Evolutionary conservation across 306 rosid genomes (phyloP), one percentile per base, ranked within the genome.

Genomic region (Ormosia semicastrata): DNA sequence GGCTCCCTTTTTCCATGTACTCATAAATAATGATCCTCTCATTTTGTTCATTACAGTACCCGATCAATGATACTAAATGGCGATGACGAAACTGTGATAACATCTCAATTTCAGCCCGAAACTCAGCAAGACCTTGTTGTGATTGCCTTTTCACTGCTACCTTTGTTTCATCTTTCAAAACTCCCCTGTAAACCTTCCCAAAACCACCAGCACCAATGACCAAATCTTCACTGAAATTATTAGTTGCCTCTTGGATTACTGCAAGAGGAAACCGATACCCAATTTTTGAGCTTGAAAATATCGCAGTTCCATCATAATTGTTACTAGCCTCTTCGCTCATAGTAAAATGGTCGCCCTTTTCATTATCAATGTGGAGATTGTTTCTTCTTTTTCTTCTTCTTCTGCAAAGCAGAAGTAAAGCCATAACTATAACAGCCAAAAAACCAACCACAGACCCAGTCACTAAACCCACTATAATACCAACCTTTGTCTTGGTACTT

Each of bases 71-170:
- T 10, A 92, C 97, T 82, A 92, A 79, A 87, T 92, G 94, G 9
- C 92, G 89, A 62, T 92, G 97, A 32, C 94, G 91, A 52, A 92
- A 87, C 43, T 87, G 88, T 7, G 97, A 92, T 37, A 92, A 36
- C 92, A 92, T 90, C 82, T 90, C 91, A n/a, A 92, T 90, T 79
- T 92, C 97, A 0, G 92, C 90, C 65, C 76, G 71, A 47, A 92
- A 92, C 77, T 92, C 97, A 11, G 73, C 82, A 64, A 87, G 89
- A 30, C 97, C 94, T 70, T 88, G 94, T 46, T 76, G 81, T 52
- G 94, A 90, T 64, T 84, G 76, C 71, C 94, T 85, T 79, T 90
- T 92, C 33, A 92, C 91, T 15, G 97, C 97, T 62, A 92, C 97
- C 80, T 83, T 83, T 2, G 88, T 88, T 34, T 44, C 85, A 86